phyloP scores from a whole-genome alignment of 1,284 basidiomycete genomes.

The Volvariella volvacea region DNA sequence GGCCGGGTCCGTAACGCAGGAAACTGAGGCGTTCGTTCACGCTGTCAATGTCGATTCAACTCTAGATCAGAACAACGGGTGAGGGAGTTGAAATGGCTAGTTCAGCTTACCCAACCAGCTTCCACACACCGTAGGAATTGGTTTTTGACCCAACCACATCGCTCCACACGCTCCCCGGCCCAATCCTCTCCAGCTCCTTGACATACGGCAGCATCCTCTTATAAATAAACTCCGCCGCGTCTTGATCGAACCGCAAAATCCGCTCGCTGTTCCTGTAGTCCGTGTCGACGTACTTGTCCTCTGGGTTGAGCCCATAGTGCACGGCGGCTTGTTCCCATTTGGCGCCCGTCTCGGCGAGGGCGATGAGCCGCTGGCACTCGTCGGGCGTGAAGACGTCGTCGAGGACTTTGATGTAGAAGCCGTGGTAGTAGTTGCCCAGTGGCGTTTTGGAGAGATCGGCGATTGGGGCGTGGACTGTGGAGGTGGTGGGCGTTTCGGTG shows the following conservation, averaged over 20 bases:
- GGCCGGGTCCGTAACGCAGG: constrained; percentile 25
- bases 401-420: constrained; percentile 27
- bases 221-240: constrained; percentile 21
- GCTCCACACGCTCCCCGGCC: constrained; percentile 19
- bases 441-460: constrained; percentile 25
- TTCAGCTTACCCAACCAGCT: constrained; percentile 21
- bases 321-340: constrained; percentile 25
- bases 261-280: constrained; percentile 26
- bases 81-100: too few species aligned
- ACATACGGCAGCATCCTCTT: constrained; percentile 22
- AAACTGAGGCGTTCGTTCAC: constrained; percentile 30
- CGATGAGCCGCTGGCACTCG: constrained; percentile 28
- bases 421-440: constrained; percentile 19
- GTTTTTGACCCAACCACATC: constrained; percentile 15
- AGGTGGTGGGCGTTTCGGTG: neutral
- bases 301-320: constrained; percentile 15
- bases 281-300: constrained; percentile 20
- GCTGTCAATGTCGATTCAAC: constrained; percentile 11
- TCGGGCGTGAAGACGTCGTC: constrained; percentile 27
- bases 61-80: too few species aligned
- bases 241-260: constrained; percentile 26
- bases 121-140: constrained; percentile 15
- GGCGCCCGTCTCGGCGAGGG: constrained; percentile 23
- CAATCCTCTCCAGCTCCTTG: constrained; percentile 21
- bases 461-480: neutral